Conservation (phyloP, 1,139 yeast genomes). For the Kodamaea derodonti region DNA sequence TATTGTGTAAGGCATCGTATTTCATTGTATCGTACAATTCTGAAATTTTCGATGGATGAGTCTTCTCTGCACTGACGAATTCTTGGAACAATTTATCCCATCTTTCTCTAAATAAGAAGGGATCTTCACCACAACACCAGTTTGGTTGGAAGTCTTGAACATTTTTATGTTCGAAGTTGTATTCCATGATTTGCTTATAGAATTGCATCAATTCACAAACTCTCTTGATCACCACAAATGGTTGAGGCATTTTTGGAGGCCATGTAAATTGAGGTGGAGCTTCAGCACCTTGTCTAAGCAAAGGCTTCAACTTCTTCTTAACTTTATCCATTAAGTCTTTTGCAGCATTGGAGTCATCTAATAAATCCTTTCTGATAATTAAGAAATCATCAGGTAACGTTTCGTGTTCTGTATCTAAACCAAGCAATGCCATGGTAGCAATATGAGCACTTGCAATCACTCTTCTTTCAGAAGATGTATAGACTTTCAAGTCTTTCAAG, state of each 20-base stretch:
- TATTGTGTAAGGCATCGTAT: slow-evolving; percentile 93
- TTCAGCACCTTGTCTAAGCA: slow-evolving; percentile 90
- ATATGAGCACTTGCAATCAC: slow-evolving; percentile 89
- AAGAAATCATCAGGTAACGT: slow-evolving; percentile 76
- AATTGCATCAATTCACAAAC: slow-evolving; percentile 96
- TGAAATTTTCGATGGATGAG: slow-evolving; percentile 94
- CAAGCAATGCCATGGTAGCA: slow-evolving; percentile 79
- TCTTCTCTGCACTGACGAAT: slow-evolving; percentile 89
- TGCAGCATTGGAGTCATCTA: slow-evolving; percentile 98
- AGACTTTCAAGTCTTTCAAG: slow-evolving; percentile 78
- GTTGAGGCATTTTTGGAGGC: slow-evolving; percentile 99
- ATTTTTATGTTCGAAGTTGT: slow-evolving; percentile 68
- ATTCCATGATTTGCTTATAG: slow-evolving; percentile 79
- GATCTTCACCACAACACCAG: slow-evolving; percentile 99
- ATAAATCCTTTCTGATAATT: slow-evolving; percentile 79
- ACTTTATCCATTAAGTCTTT: slow-evolving; percentile 97
- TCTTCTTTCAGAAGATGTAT: slow-evolving; percentile 90
- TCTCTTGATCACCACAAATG: slow-evolving; percentile 85
- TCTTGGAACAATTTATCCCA: slow-evolving; percentile 97
- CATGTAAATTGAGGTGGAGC: slow-evolving; percentile 99
- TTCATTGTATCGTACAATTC: slow-evolving; percentile 98
- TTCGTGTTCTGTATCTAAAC: slow-evolving; percentile 48
- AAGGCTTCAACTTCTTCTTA: slow-evolving; percentile 91
- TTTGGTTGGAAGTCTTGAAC: slow-evolving; percentile 65
- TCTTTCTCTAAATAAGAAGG: slow-evolving; percentile 82